Evolutionary conservation across 768 basidiomycete genomes (phyloP), one percentile per base, ranked within the genome.

Genomic region (Termitomyces sp.): DNA sequence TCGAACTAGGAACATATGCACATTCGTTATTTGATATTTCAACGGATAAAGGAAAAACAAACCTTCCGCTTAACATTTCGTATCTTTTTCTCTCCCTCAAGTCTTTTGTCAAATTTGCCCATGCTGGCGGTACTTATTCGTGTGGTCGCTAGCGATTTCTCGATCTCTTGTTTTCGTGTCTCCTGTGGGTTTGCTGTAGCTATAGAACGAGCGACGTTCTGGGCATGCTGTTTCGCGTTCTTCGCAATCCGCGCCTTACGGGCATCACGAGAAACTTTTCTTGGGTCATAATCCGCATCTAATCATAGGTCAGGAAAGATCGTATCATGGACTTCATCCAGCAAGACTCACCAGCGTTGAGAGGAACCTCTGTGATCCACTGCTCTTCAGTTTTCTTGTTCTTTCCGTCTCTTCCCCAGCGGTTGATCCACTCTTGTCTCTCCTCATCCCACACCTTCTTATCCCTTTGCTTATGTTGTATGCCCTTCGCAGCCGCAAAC

Each of bases 21-120:
- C 41, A 0, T 58, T 52, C 31, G 45, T 24, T 45, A 15, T 31
- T 15, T 1, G n/a, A 55, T 9, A 31, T 11, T 3, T 52, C 12
- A 31, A 44, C 31, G 15, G 36, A 52, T 20, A 34, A 20, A 39
- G 42, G 37, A 31, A n/a, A 0, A 41, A 68, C 77, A 45, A 63
- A 93, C 93, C 88, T 98, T 98, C 66, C 97, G 85, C 77, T 98
- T 98, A 49, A 95, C 75, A 6, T 95, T 94, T 37, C 84, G 84
- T 46, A 86, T 70, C 72, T 93, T 95, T 71, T 91, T 90, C 73
- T 99, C 97, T 13, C 95, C 95, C 54, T 95, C 89, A 22, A 98
- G 81, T 68, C 80, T 85, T 63, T 84, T 88, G 71, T 98, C 96
- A 66, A 97, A 99, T 65, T 83, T 88, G 63, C 97, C 97, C 88